Percentiles rank a stretch among this genome's conserved stretches.
Evolutionary conservation across 2,329 filamentous ascomycete genomes (phyloP).

Genomic region (Venturia asperata): DNA sequence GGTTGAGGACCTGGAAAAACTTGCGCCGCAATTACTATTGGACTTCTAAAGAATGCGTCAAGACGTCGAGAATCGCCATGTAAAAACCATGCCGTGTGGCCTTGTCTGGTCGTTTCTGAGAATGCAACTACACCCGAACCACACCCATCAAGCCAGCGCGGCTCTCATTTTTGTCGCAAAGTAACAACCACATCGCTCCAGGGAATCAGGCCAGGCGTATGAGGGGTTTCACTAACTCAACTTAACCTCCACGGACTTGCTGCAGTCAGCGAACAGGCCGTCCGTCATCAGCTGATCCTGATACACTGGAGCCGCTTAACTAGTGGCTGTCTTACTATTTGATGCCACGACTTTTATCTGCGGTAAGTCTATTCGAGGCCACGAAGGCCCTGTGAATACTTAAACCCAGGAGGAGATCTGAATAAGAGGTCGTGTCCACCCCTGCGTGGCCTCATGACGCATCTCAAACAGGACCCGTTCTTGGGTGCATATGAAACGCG

Average conservation of each 20-base stretch:
- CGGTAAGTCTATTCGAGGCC: neutral
- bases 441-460: neutral
- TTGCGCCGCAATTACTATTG: constrained; percentile 75
- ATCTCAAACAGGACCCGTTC: neutral
- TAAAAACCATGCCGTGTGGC: neutral
- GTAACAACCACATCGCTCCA: neutral
- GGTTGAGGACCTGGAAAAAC: constrained; percentile 84
- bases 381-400: neutral
- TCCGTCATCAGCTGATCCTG: neutral
- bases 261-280: neutral
- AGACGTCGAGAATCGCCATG: neutral
- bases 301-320: neutral
- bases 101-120: neutral
- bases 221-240: neutral
- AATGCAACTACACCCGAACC: neutral
- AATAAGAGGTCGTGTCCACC: neutral
- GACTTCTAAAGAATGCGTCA: constrained; percentile 56
- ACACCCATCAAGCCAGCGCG: neutral
- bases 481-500: constrained; percentile 2
- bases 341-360: neutral
- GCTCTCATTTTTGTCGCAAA: neutral
- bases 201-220: neutral
- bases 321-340: neutral
- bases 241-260: neutral
- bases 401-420: neutral